These are phyloP conservation scores for Annulohypoxylon nitens DNA, from an alignment of 495 filamentous ascomycete species.

Conservation along the genomic window DNA sequence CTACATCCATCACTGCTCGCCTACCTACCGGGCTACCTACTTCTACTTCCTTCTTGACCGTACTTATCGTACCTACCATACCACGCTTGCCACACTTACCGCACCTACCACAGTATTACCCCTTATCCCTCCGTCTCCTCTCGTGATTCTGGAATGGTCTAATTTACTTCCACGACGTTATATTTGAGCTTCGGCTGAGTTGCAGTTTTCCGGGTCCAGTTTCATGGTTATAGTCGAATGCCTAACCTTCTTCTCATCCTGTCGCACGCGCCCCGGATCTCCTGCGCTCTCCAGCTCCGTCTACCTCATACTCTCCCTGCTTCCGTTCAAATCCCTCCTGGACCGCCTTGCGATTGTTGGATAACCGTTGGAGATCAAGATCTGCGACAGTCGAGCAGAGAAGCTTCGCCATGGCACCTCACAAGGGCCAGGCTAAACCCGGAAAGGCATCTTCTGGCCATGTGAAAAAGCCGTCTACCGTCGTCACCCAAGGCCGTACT, in stretches of 20 bases:
- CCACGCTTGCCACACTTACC: background rate
- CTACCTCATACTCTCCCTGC: constrained; percentile 5
- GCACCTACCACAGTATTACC: no score
- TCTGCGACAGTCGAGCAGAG: constrained; percentile 1
- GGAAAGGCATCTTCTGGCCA: constrained; percentile 41
- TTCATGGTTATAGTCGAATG: constrained; percentile 34
- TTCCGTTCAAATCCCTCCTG: constrained; percentile 10
- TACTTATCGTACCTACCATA: background rate
- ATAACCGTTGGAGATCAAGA: constrained; percentile 10
- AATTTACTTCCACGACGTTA: constrained; percentile 35
- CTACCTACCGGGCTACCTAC: background rate
- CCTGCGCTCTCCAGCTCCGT: constrained; percentile 24
- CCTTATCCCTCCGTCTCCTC: background rate
- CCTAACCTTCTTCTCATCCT: constrained; percentile 36
- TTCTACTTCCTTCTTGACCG: background rate
- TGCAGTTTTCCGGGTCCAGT: constrained; percentile 43
- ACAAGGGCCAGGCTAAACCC: constrained; percentile 44
- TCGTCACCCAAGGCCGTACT: constrained; percentile 42
- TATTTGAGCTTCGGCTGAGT: constrained; percentile 49
- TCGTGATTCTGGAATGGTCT: constrained; percentile 35
- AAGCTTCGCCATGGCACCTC: constrained; percentile 45
- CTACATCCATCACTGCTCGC: no score
- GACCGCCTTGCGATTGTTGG: constrained; percentile 17
- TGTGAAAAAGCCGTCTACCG: constrained; percentile 41
- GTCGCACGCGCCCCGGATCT: constrained; percentile 37